phyloP scores from a whole-genome alignment of 1,139 yeast genomes.

The Scheffersomyces titani region DNA sequence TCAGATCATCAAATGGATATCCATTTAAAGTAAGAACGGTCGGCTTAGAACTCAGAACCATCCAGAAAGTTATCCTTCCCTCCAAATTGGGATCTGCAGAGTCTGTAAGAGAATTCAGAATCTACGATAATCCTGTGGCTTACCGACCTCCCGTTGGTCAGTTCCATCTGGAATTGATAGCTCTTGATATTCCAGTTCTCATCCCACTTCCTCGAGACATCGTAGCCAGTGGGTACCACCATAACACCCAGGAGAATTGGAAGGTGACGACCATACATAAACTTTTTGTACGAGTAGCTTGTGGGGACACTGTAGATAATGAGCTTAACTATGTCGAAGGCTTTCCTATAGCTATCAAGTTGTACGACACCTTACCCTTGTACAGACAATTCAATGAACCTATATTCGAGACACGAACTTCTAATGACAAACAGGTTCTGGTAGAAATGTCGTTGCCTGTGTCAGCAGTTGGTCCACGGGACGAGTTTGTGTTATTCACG shows the following conservation, averaged over 20 bases:
- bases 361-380: constrained; percentile 54
- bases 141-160: constrained; percentile 40
- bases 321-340: constrained; percentile 33
- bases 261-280: constrained; percentile 41
- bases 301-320: constrained; percentile 34
- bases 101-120: constrained; percentile 32
- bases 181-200: constrained; percentile 60
- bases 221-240: constrained; percentile 43
- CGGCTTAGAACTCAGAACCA: constrained; percentile 36
- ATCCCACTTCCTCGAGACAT: constrained; percentile 60
- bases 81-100: constrained; percentile 47
- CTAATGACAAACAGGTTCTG: constrained; percentile 44
- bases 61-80: constrained; percentile 41
- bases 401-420: constrained; percentile 34
- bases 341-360: constrained; percentile 50
- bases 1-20: constrained; percentile 38
- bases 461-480: constrained; percentile 54
- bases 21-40: constrained; percentile 43
- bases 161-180: constrained; percentile 42
- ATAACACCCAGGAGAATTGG: constrained; percentile 26
- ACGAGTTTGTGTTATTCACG: constrained; percentile 39
- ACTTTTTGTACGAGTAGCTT: constrained; percentile 33
- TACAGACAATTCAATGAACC: constrained; percentile 58
- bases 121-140: constrained; percentile 38
- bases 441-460: constrained; percentile 45